Evolutionary conservation across 352 stramenopile genomes (phyloP).

Genomic region (Phytopythium oedochilum): DNA sequence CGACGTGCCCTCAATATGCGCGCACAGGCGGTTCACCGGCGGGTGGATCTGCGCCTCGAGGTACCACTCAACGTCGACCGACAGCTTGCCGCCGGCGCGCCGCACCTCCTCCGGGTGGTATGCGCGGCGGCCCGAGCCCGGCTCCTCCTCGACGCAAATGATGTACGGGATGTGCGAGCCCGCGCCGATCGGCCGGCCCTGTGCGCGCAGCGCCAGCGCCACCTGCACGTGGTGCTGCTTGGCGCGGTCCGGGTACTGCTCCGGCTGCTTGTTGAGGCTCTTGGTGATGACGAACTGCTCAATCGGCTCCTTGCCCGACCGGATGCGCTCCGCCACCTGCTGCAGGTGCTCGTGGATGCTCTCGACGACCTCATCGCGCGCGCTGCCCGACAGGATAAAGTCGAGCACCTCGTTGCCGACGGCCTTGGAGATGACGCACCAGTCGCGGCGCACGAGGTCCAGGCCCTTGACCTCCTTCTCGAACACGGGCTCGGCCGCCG

Average conservation of each 20-base stretch:
- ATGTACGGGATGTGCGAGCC: conserved; percentile 99
- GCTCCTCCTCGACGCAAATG: conserved; percentile 90
- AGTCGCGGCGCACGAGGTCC: conserved; percentile 98
- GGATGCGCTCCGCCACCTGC: conserved; percentile 91
- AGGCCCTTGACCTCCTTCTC: conserved; percentile 98
- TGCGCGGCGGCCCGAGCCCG: conserved; percentile 58
- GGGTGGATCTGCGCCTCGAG: conserved; percentile 96
- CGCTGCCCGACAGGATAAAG: conserved; percentile 94
- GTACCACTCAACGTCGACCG: conserved; percentile 97
- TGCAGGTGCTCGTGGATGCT: conserved; percentile 96
- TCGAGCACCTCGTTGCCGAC: conserved; percentile 96
- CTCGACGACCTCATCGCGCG: conserved; percentile 94
- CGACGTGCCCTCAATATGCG: conserved; percentile 98
- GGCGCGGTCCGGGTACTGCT: conserved; percentile 97
- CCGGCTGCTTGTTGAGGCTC: conserved; percentile 98
- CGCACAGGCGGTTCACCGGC: conserved; percentile 96
- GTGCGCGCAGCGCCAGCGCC: conserved; percentile 92
- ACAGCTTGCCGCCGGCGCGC: conserved; percentile 72
- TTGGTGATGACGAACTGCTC: conserved; percentile 99
- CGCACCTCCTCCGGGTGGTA: conserved; percentile 88
- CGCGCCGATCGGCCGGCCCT: conserved; percentile 95
- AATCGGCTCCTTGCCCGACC: conserved; percentile 91
- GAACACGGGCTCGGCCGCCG: conserved; percentile 60
- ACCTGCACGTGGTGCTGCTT: conserved; percentile 98
- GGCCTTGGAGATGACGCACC: conserved; percentile 98